Percentiles rank a stretch among this genome's conserved stretches.
phyloP scores from a whole-genome alignment of 208 protist species.

The Zelonia costaricensis region DNA sequence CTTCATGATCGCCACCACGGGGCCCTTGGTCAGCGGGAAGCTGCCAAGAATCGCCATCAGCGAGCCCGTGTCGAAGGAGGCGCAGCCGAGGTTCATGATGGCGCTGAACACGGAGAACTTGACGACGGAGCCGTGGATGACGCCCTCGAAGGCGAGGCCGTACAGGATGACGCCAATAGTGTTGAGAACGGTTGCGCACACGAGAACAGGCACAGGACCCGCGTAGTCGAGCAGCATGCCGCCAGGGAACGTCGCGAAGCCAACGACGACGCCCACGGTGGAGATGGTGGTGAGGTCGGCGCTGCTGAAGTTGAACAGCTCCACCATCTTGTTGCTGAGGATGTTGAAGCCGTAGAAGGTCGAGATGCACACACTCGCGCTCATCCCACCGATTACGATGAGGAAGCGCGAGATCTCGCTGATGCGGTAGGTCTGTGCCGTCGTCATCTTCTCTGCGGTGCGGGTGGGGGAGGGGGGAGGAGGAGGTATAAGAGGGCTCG shows the following conservation, averaged over 20 bases:
- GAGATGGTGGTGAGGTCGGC: constrained; percentile 52
- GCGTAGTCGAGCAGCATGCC: constrained; percentile 66
- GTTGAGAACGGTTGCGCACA: constrained; percentile 14
- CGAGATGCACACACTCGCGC: constrained; percentile 36
- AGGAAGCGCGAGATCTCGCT: constrained; percentile 55
- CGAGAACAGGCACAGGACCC: constrained; percentile 34
- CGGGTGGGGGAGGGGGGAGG: not conserved
- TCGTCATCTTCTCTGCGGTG: constrained; percentile 6
- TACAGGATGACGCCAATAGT: constrained; percentile 43
- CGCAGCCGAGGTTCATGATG: constrained; percentile 57
- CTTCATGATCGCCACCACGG: constrained; percentile 57
- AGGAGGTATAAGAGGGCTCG: not conserved
- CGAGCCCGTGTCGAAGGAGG: constrained; percentile 50
- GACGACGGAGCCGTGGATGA: constrained; percentile 30
- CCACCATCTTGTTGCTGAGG: constrained; percentile 47
- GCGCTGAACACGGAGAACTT: constrained; percentile 56
- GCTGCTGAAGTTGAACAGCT: constrained; percentile 35
- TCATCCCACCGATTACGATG: constrained; percentile 48
- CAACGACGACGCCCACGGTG: constrained; percentile 43
- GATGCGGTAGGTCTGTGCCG: constrained; percentile 37
- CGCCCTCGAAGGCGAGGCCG: constrained; percentile 43
- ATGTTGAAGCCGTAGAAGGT: constrained; percentile 71
- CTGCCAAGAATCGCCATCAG: constrained; percentile 60
- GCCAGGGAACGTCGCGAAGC: constrained; percentile 42
- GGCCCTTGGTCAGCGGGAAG: constrained; percentile 55